Evolutionary conservation across 2,329 filamentous ascomycete species (phyloP), one percentile per base, ranked within the genome.

Genomic region (Pseudophaeomoniella oleicola): DNA sequence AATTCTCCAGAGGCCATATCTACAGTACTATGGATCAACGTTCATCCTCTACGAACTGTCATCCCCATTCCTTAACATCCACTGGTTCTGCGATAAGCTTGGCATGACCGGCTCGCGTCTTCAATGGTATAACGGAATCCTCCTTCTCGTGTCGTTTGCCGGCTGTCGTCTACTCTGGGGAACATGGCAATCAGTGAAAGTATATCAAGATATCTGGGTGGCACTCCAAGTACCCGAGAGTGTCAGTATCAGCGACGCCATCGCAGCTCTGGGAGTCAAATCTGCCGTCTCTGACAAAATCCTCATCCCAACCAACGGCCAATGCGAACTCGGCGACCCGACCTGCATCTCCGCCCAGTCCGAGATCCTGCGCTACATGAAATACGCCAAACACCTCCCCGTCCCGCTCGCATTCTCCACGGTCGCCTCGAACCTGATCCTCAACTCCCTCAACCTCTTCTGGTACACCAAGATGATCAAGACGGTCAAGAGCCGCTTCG

Each of bases 41-140:
- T 79, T 79, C 57, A 73, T 79, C 47, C 71, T 79, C 46, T 79
- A 78, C 58, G 75, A 79, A 50, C 69, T 79, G 44, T 76, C 71
- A 30, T 70, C 67, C 42, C 75, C 75, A 5, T 78, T 78, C 53
- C 63, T 78, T 43, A 79, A 79, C 54, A 69, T 78, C 51, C 75
- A 79, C 59, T 79, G 75, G 75, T 78, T 79, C 61, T 72, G 72
- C 50, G 75, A 79, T 52, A 79, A 79, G 57, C 60, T 78, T 52
- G 67, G 70, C 52, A 67, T 77, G 57, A 79, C 75, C 3, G 75
- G 75, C 36, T 69, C 66, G 35, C 64, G 60, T 35, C 51, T 71
- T 16, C 75, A 79, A 51, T 72, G 73, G 58, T 69, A 76, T 51
- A 78, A 78, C 49, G 74, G 74, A 47, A 70, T 75, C 50, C 39